Conservation (phyloP, 345 rosid species). For the Pistacia integerrima region DNA sequence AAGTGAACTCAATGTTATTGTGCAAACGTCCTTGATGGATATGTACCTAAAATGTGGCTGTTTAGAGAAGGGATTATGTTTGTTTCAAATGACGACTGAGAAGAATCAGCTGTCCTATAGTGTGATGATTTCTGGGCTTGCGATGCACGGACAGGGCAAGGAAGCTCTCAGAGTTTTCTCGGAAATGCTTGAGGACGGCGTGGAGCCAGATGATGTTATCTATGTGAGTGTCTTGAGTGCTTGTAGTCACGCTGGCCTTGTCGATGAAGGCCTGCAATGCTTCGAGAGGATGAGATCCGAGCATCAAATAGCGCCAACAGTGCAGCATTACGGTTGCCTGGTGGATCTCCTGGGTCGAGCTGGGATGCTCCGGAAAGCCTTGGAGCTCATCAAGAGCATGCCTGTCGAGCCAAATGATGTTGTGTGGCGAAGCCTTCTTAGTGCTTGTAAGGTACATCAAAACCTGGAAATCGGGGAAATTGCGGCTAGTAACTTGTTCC, state of each 20-base stretch:
- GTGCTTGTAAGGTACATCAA: conserved; percentile 57
- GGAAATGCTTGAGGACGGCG: conserved; percentile 37
- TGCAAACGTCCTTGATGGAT: conserved; percentile 53
- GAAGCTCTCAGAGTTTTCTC: conserved; percentile 38
- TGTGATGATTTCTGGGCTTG: conserved; percentile 45
- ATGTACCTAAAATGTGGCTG: conserved; percentile 59
- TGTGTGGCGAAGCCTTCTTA: conserved; percentile 81
- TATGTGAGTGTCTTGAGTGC: conserved; percentile 46
- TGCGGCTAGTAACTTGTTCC: conserved; percentile 48
- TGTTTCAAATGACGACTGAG: conserved; percentile 27
- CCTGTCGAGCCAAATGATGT: conserved; percentile 56
- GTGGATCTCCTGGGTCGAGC: conserved; percentile 72
- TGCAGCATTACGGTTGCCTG: conserved; percentile 71
- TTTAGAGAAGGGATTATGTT: conserved; percentile 30
- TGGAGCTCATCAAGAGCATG: conserved; percentile 57
- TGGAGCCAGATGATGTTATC: conserved; percentile 39
- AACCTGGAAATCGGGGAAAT: conserved; percentile 52
- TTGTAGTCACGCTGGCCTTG: conserved; percentile 40
- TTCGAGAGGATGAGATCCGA: conserved; percentile 44
- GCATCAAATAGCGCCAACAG: conserved; percentile 49
- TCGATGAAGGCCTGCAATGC: conserved; percentile 35
- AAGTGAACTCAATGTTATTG: conserved; percentile 39
- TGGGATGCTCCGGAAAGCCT: conserved; percentile 59
- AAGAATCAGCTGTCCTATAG: conserved; percentile 38
- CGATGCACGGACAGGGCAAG: conserved; percentile 35